A percentile compares a stretch with the other conserved stretches of the same genome.
These are phyloP conservation scores for Aspergillus arachidicola DNA, from an alignment of 2,329 filamentous ascomycete species.

Conservation along the genomic window DNA sequence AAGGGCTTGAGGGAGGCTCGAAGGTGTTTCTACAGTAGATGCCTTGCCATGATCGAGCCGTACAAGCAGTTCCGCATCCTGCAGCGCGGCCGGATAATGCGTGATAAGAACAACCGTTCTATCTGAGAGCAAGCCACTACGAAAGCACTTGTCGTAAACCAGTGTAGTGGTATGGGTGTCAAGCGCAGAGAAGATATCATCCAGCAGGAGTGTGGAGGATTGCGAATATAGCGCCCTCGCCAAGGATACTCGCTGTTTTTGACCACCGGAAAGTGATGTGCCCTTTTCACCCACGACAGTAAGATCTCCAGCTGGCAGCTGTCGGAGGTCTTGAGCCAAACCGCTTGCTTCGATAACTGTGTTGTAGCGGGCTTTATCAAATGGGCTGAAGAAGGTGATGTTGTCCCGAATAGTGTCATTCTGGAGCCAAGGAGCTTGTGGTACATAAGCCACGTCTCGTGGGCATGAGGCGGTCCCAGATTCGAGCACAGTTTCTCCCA, in stretches of 20 bases:
- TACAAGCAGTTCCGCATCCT: conserved; percentile 25
- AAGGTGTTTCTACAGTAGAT: conserved; percentile 14
- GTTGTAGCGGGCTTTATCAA: conserved; percentile 59
- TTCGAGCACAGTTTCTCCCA: conserved; percentile 31
- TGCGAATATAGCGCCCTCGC: conserved; percentile 62
- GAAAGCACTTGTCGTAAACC: conserved; percentile 62
- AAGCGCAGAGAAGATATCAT: conserved; percentile 63
- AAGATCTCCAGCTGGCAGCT: conserved; percentile 60
- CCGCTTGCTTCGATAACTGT: conserved; percentile 64
- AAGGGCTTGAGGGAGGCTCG: conserved; percentile 1
- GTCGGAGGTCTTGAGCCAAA: conserved; percentile 57
- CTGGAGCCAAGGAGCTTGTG: conserved; percentile 67
- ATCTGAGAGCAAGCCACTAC: conserved; percentile 55
- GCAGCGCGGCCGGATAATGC: conserved; percentile 40
- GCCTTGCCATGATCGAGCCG: conserved; percentile 23
- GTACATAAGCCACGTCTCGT: conserved; percentile 60
- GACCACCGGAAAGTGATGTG: conserved; percentile 64
- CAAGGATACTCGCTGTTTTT: conserved; percentile 63
- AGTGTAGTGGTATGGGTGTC: conserved; percentile 61
- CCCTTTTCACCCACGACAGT: conserved; percentile 65
- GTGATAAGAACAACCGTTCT: conserved; percentile 62
- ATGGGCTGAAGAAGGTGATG: conserved; percentile 63
- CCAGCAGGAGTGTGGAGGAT: conserved; percentile 57
- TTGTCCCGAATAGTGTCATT: conserved; percentile 68
- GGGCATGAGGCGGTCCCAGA: conserved; percentile 37